Evolutionary conservation across 2,329 filamentous ascomycete genomes (phyloP), one percentile per base, ranked within the genome.

Genomic region (Sarocladium oryzae): DNA sequence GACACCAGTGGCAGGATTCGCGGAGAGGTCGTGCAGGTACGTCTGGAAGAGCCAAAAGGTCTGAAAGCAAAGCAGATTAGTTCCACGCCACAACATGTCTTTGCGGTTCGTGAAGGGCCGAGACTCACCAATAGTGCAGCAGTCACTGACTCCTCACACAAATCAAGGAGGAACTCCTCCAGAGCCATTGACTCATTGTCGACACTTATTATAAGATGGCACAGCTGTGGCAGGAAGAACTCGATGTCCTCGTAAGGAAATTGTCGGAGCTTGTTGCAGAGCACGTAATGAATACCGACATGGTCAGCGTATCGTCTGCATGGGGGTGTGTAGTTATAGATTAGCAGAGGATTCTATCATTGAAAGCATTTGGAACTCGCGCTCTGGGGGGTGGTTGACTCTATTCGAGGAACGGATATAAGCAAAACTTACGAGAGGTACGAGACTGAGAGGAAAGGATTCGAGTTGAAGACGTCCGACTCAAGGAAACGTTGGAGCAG

Each of bases 21-120:
- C 74, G 51, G 86, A 80, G 55, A 93, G 81, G 65, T 93, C 89
- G 73, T 88, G 85, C 26, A 93, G 80, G 64, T 93, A 91, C 4
- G 87, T 92, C 70, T 93, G 88, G 68, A 93, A 90, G 49, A 93
- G 78, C 88, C 88, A 93, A 68, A 93, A 93, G 32, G 88, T 92
- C 88, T 93, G 21, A 43, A 30, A 43, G 7, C 18, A 33, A 24
- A 50, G 26, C 43, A 35, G 24, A 28, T 32, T 28, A 49, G 28
- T 15, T 9, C 20, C 9, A 5, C 7, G 30, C 7, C 41, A 6
- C 5, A 35, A 28, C 7, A 36, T n/a, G 6, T 36, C n/a, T n/a
- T n/a, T n/a, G n/a, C n/a, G n/a, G n/a, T n/a, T n/a, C n/a, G n/a
- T n/a, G n/a, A n/a, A n/a, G n/a, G n/a, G n/a, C 38, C 16, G 36